Conservation (phyloP, 495 filamentous ascomycete species). For the Acidiella bohemica region DNA sequence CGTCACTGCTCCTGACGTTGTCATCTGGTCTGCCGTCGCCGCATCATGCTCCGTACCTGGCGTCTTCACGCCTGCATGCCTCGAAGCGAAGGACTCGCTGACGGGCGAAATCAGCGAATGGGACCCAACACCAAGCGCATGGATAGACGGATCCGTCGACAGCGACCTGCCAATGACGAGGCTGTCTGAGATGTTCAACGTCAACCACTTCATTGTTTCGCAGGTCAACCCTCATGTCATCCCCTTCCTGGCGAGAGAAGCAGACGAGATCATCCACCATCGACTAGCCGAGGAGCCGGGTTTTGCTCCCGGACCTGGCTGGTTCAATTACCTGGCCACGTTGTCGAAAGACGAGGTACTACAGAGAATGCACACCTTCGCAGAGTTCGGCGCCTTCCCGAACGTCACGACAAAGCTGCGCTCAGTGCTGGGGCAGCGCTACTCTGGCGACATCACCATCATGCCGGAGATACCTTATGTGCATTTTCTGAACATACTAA, state of each 20-base stretch:
- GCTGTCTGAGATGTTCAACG: slow-evolving; percentile 90
- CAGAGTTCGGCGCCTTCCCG: slow-evolving; percentile 73
- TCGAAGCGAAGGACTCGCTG: slow-evolving; percentile 74
- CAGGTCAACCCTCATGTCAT: slow-evolving; percentile 93
- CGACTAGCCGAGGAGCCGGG: no score
- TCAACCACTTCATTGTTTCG: slow-evolving; percentile 95
- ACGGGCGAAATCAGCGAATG: slow-evolving; percentile 67
- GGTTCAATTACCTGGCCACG: slow-evolving; percentile 55
- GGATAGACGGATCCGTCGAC: slow-evolving; percentile 90
- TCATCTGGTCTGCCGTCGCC: slow-evolving; percentile 94
- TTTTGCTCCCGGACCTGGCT: slow-evolving; percentile 34
- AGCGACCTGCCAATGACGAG: slow-evolving; percentile 87
- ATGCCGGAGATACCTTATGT: slow-evolving; percentile 63
- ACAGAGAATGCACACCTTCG: slow-evolving; percentile 66
- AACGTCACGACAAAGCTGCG: slow-evolving; percentile 64
- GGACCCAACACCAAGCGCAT: slow-evolving; percentile 70
- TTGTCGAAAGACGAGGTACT: slow-evolving; percentile 70
- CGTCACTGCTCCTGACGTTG: slow-evolving; percentile 79
- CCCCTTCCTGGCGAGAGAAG: slow-evolving; percentile 48
- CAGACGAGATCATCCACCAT: no score
- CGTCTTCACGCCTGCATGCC: slow-evolving; percentile 60
- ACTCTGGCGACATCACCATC: slow-evolving; percentile 93
- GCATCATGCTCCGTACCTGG: slow-evolving; percentile 88
- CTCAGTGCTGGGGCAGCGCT: slow-evolving; percentile 76
- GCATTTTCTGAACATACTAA: slow-evolving; percentile 63